Percentiles rank a stretch among this genome's conserved stretches.
Conservation (phyloP, 768 basidiomycete species). For the Antrodiella citrinella region DNA sequence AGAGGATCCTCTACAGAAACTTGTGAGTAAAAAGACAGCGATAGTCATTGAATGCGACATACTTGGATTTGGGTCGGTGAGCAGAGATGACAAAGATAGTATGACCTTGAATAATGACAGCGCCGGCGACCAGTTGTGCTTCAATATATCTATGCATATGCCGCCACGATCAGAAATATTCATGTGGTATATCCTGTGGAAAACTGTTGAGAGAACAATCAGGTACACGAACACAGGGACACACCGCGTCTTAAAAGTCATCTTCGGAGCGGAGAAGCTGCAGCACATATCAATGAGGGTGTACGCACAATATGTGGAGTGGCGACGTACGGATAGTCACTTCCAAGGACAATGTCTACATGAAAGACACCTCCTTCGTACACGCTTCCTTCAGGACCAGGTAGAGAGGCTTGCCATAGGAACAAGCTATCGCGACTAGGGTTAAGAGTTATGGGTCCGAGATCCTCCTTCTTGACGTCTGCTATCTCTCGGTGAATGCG, state of each 20-base stretch:
- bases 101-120: slow-evolving; percentile 92
- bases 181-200: slow-evolving; percentile 76
- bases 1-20: slow-evolving; percentile 54
- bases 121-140: slow-evolving; percentile 92
- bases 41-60: slow-evolving; percentile 22
- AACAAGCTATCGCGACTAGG: slow-evolving; percentile 61
- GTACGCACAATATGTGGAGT: slow-evolving; percentile 1
- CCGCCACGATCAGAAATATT: slow-evolving; percentile 76
- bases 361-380: slow-evolving; percentile 77
- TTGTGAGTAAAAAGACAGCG: background rate
- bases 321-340: slow-evolving; percentile 68
- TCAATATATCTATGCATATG: slow-evolving; percentile 87
- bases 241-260: slow-evolving; percentile 67
- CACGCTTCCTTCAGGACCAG: slow-evolving; percentile 74
- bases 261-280: slow-evolving; percentile 75
- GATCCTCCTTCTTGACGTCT: slow-evolving; percentile 76
- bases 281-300: background rate
- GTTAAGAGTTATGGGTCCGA: slow-evolving; percentile 61
- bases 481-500: slow-evolving; percentile 78
- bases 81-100: slow-evolving; percentile 83
- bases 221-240: no score
- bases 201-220: no score
- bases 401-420: slow-evolving; percentile 69
- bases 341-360: slow-evolving; percentile 54
- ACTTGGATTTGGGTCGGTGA: slow-evolving; percentile 94